Base-by-base conservation (phyloP, 495 filamentous ascomycete genomes). In the Lindgomyces ingoldianus region DNA sequence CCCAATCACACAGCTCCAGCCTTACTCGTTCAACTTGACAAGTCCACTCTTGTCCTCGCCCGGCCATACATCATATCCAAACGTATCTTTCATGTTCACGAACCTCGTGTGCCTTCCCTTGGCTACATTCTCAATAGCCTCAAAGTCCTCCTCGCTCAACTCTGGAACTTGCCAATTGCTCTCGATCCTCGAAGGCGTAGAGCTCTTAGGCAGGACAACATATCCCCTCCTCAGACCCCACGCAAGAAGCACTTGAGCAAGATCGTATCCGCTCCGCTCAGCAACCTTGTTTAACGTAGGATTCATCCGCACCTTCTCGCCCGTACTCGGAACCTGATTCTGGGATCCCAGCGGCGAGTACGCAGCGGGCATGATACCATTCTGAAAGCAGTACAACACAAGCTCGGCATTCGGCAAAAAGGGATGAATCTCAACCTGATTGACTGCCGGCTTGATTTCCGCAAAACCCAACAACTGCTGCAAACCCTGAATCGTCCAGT, bases 81-180 rank as follows among this genome's bases (percentile, higher is more conserved):
- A 84, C 53, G 81, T 83, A 57, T 91, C 86, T 78, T 89, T 91
- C 88, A 91, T 91, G 75, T 91, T 90, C 42, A 91, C 87, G 72
- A 91, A 91, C 57, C 89, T 82, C 58, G 78, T 80, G 70, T 87
- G 82, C 54, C 87, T 81, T 39, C 80, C 79, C 70, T 83, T 77
- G 4, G 84, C 83, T 16, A 88, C 84, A 58, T 75, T 74, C 70
- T 87, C 85, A 44, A 87, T 80, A 9, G 81, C 83, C 71, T 76
- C 78, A 68, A 79, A 87, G 62, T 85, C 83, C 27, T 74, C 79
- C 47, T 86, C 81, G 33, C 61, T 71, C 60, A 87, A 73, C 45
- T 81, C 74, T 4, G 70, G 69, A n/a, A 64, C 74, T 69, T 84
- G 63, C 65, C 87, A 84, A 59, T 87, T 87, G 53, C 80, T 81